These are phyloP conservation scores for Lepidium campestre DNA, from an alignment of 441 rosid species.

Conservation along the genomic window DNA sequence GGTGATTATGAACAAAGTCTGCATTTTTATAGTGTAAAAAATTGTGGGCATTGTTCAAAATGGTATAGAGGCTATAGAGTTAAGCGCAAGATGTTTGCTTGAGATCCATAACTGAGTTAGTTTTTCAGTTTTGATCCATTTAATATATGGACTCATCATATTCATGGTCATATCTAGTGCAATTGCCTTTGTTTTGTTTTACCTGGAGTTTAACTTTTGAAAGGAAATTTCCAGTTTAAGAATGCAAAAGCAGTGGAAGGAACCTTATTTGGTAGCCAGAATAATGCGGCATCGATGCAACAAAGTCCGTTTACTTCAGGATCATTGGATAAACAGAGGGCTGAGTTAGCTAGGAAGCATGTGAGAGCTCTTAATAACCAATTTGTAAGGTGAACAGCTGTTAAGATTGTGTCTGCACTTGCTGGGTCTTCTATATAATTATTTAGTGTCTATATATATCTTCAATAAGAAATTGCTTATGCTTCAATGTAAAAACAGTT, in stretches of 20 bases:
- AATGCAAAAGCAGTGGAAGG: slow-evolving; percentile 63
- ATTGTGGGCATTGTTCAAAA: not conserved
- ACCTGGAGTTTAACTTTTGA: slow-evolving; percentile 1
- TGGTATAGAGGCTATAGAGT: too few species aligned
- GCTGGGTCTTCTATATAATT: not conserved
- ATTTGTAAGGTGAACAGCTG: slow-evolving; percentile 64
- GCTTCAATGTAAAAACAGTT: slow-evolving; percentile 39
- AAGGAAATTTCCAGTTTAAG: slow-evolving; percentile 43
- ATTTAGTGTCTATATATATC: not conserved
- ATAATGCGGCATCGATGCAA: slow-evolving; percentile 47
- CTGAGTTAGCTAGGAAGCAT: slow-evolving; percentile 76
- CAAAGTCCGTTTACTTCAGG: slow-evolving; percentile 29
- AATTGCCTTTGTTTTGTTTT: not conserved
- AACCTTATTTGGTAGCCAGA: slow-evolving; percentile 43
- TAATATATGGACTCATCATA: not conserved
- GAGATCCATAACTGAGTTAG: not conserved
- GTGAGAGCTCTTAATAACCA: slow-evolving; percentile 95
- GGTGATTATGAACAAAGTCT: not conserved
- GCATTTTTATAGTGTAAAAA: not conserved
- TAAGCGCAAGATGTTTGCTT: not conserved
- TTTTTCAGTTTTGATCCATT: not conserved
- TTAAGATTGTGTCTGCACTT: not conserved
- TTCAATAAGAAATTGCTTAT: not conserved
- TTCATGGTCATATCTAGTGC: not conserved
- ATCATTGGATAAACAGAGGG: slow-evolving; percentile 48